phyloP scores from a whole-genome alignment of 73 alveolate species.

The Diophrys appendiculata region DNA sequence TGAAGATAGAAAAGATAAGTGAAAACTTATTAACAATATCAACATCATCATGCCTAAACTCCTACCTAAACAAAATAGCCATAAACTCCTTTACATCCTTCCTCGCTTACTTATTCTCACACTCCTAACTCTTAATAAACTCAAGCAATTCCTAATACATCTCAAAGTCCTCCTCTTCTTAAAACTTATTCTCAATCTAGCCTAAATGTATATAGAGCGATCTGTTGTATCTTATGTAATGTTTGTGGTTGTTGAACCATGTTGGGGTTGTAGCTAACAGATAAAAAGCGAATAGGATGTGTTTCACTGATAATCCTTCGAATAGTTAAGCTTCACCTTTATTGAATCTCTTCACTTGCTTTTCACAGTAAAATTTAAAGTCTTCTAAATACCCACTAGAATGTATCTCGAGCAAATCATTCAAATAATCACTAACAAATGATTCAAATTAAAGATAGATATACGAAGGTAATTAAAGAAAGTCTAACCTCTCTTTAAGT shows the following conservation, averaged over 20 bases:
- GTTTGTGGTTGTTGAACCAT: not conserved
- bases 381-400: conserved; percentile 1
- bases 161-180: not conserved
- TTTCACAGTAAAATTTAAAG: not conserved
- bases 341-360: not conserved
- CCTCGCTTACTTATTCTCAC: not conserved
- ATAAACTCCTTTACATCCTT: not conserved
- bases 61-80: too few species aligned
- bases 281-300: not conserved
- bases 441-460: not conserved
- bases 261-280: not conserved
- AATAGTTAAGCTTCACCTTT: not conserved
- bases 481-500: not conserved
- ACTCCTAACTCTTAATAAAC: not conserved
- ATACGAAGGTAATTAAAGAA: not conserved
- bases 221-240: not conserved
- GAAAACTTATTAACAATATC: too few species aligned
- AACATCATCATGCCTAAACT: too few species aligned
- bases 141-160: not conserved
- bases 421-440: not conserved
- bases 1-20: too few species aligned
- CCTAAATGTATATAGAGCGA: not conserved
- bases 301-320: too few species aligned
- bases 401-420: not conserved
- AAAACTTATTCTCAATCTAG: not conserved